Evolutionary conservation across 2,329 filamentous ascomycete species (phyloP), one percentile per base, ranked within the genome.

Genomic region (Metarhizium brunneum): DNA sequence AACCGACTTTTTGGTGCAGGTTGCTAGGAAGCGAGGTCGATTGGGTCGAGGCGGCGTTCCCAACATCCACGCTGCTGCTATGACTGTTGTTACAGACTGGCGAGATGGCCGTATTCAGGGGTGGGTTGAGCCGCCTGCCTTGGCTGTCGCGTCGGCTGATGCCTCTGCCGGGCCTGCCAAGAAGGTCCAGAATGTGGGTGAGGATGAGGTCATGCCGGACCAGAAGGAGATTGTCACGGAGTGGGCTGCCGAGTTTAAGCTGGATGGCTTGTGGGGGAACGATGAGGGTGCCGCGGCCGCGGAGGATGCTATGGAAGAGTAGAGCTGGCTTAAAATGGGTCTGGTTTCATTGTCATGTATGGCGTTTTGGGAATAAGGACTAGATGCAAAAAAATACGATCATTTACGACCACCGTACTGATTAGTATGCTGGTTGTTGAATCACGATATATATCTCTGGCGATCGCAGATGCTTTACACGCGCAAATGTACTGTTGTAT

Each of bases 11-110:
- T 74, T 99, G 40, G 84, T 97, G 54, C 92, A 99, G 69, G 92
- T 99, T 13, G 94, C 94, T 5, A 83, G 94, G 65, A 96, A 96
- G 77, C 83, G 94, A 58, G 94, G 94, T 54, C 80, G 94, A 56
- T 78, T 99, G 16, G 90, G 92, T 52, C 87, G 88, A 63, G 92
- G 92, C 20, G 94, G 94, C 59, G 81, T 97, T 16, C 94, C 94
- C 47, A 99, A 97, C 71, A 72, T 97, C 57, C 79, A 84, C 62
- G 85, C 88, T 54, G 92, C 94, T 7, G 94, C 92, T 60, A 92
- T 94, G 81, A 87, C 90, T 0, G 92, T 99, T 55, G 84, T 99
- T 56, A 94, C 85, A n/a, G 94, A 99, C 75, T 95, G 94, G 90
- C 83, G 94, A 63, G 92, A 97, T 69, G 92, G 92, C 30, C 84